These are phyloP conservation scores for Spinacia oleracea DNA, from an alignment of 179 eudicot genomes.

Conservation along the genomic window DNA sequence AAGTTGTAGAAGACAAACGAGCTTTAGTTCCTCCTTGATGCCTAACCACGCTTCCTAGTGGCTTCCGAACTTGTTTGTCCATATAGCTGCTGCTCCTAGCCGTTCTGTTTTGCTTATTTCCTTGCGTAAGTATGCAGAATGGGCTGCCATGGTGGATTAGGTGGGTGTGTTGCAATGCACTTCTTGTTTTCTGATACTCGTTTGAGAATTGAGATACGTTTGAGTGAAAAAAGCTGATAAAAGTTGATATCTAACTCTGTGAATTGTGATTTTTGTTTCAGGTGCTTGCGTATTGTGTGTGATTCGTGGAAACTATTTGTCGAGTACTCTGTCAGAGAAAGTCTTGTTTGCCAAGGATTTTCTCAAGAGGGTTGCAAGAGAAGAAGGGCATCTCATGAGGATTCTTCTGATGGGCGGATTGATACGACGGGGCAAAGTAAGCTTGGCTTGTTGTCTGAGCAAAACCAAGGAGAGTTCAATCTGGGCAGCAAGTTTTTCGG, in stretches of 20 bases:
- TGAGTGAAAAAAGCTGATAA: not conserved
- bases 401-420: conserved; percentile 22
- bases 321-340: conserved; percentile 38
- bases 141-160: too few relatives aligned
- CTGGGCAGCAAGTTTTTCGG: conserved; percentile 22
- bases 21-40: too few relatives aligned
- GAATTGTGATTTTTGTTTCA: conserved; percentile 11
- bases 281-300: conserved; percentile 73
- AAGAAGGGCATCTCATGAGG: conserved; percentile 36
- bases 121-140: too few relatives aligned
- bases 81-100: too few relatives aligned
- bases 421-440: conserved; percentile 25
- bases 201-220: not conserved
- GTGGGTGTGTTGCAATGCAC: too few relatives aligned
- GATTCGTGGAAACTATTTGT: conserved; percentile 59
- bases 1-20: too few relatives aligned
- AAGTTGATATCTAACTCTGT: not conserved
- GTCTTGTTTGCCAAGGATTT: conserved; percentile 22
- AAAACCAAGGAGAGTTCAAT: conserved; percentile 21
- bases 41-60: too few relatives aligned
- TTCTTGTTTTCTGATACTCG: not conserved
- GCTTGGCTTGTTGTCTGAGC: conserved; percentile 20
- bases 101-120: too few relatives aligned
- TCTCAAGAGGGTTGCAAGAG: conserved; percentile 40
- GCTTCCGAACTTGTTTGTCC: too few relatives aligned